Evolutionary conservation across 2,329 filamentous ascomycete species (phyloP).

Genomic region (Plenodomus lindquistii): DNA sequence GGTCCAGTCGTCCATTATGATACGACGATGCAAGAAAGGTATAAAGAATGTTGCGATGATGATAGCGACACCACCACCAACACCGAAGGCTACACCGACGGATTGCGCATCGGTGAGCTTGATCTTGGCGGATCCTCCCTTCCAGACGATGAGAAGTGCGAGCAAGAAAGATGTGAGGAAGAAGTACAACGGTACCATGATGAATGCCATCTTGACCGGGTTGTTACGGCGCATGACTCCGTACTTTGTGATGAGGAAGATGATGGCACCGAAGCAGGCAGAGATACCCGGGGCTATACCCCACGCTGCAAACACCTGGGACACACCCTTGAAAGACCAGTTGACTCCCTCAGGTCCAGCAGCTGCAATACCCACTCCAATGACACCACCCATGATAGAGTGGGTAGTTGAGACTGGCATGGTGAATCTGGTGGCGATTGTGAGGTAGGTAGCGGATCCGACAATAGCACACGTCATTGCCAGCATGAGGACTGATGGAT

Average conservation of each 20-base stretch:
- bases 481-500: constrained; percentile 56
- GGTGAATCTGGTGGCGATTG: constrained; percentile 56
- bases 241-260: constrained; percentile 63
- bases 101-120: constrained; percentile 55
- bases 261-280: constrained; percentile 56
- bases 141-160: constrained; percentile 50
- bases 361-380: constrained; percentile 53
- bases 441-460: constrained; percentile 57
- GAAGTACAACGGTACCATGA: constrained; percentile 60
- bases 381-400: constrained; percentile 49
- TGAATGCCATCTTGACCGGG: constrained; percentile 55
- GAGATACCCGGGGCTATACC: constrained; percentile 62
- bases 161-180: constrained; percentile 59
- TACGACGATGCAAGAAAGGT: constrained; percentile 62
- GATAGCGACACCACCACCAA: constrained; percentile 55
- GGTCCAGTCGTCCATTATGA: constrained; percentile 65
- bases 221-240: constrained; percentile 58
- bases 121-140: constrained; percentile 51
- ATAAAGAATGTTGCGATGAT: constrained; percentile 60
- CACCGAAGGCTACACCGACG: constrained; percentile 59
- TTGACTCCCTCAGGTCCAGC: constrained; percentile 58
- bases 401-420: constrained; percentile 61
- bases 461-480: constrained; percentile 60
- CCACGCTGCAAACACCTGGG: constrained; percentile 63
- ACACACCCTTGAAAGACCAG: constrained; percentile 62